phyloP scores from a whole-genome alignment of 805 yeast genomes.

The Yamadazyma paraphyllophila region DNA sequence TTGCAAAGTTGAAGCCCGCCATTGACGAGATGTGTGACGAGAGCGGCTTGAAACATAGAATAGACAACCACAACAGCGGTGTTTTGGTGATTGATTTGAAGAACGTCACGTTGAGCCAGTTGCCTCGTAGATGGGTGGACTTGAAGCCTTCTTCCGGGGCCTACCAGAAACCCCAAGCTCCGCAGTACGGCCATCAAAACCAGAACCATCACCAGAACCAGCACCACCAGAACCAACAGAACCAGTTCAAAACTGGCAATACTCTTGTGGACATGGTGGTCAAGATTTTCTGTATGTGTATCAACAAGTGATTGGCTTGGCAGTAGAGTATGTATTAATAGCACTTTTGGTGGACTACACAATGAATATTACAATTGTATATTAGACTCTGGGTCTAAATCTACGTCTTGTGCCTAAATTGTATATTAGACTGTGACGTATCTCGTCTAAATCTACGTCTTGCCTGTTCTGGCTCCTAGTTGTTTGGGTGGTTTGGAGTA shows the following conservation, averaged over 20 bases:
- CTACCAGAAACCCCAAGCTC: constrained; percentile 21
- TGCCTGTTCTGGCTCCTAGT: too few species aligned
- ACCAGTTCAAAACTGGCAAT: constrained; percentile 26
- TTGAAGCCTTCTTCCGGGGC: constrained; percentile 24
- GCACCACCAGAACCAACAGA: constrained; percentile 24
- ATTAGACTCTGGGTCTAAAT: too few species aligned
- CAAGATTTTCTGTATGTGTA: constrained; percentile 34
- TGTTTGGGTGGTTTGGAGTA: too few species aligned
- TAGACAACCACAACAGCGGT: constrained; percentile 75
- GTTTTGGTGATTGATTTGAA: constrained; percentile 68
- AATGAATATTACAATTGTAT: not conserved
- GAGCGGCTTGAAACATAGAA: constrained; percentile 55
- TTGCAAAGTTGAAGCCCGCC: constrained; percentile 89
- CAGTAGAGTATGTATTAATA: not conserved
- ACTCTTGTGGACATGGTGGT: constrained; percentile 27
- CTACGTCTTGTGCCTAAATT: too few species aligned
- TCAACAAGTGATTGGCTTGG: constrained; percentile 17
- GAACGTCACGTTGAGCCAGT: constrained; percentile 22
- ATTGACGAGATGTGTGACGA: constrained; percentile 73
- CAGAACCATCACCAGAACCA: constrained; percentile 17
- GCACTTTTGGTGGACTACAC: not conserved
- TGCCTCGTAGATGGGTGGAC: constrained; percentile 33
- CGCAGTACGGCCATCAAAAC: constrained; percentile 19
- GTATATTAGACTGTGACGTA: too few species aligned
- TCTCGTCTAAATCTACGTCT: too few species aligned